Evolutionary conservation across 179 eudicot genomes (phyloP).

Genomic region (Spergularia azorica): DNA sequence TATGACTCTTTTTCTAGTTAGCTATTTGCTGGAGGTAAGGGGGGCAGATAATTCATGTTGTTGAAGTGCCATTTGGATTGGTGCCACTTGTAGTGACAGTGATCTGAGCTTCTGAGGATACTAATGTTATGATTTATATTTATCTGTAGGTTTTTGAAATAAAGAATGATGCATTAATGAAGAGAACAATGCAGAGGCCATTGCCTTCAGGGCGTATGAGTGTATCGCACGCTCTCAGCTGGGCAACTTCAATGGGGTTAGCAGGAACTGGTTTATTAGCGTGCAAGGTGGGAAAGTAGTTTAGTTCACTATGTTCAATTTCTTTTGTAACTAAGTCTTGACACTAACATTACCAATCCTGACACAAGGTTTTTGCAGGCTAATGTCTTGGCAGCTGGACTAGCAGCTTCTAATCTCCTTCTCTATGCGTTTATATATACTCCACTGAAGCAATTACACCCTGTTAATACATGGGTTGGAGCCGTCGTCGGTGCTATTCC

Average conservation of each 20-base stretch:
- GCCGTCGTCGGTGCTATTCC: constrained; percentile 99
- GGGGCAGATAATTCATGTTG: background rate
- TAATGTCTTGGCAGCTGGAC: constrained; percentile 93
- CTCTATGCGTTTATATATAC: constrained; percentile 93
- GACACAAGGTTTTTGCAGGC: constrained; percentile 88
- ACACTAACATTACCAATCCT: constrained; percentile 47
- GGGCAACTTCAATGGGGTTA: constrained; percentile 76
- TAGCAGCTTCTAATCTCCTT: constrained; percentile 86
- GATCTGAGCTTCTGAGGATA: background rate
- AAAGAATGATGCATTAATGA: constrained; percentile 83
- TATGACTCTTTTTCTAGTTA: background rate
- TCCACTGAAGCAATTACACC: constrained; percentile 95
- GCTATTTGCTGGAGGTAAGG: background rate
- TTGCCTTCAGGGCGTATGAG: constrained; percentile 83
- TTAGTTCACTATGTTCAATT: background rate
- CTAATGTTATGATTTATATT: background rate
- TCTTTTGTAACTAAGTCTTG: constrained; percentile 16
- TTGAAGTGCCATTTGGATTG: background rate
- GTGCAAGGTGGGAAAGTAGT: constrained; percentile 55
- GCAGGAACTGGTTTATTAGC: constrained; percentile 84
- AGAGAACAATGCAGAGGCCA: constrained; percentile 84
- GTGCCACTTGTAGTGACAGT: background rate
- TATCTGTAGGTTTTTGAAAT: constrained; percentile 72
- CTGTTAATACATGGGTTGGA: constrained; percentile 98
- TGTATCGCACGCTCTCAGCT: constrained; percentile 67